Percentiles rank a stretch among this genome's conserved stretches.
These are phyloP conservation scores for Phylloporus arenicola DNA, from an alignment of 768 basidiomycete genomes.

Conservation along the genomic window DNA sequence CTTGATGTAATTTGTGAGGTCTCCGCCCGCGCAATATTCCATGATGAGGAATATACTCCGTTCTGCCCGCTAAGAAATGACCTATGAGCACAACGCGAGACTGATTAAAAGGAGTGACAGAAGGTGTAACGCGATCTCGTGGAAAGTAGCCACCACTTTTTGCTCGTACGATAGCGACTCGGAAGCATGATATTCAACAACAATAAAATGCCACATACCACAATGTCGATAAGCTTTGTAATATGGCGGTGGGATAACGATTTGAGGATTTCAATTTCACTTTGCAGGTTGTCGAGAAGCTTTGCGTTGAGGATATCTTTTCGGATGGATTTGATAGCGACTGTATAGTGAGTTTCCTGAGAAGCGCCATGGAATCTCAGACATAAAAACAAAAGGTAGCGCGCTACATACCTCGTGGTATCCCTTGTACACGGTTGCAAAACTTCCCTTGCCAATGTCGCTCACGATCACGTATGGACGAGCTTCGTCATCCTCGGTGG, in stretches of 20 bases:
- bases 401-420: conserved; percentile 71
- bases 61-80: conserved; percentile 53
- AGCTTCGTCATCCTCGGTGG: conserved; percentile 61
- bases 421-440: conserved; percentile 94
- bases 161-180: background rate
- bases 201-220: conserved; percentile 46
- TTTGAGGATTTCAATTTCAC: conserved; percentile 96
- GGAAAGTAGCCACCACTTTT: background rate
- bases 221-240: conserved; percentile 87
- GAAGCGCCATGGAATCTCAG: conserved; percentile 1
- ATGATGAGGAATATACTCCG: conserved; percentile 90
- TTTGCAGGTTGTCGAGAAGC: conserved; percentile 95
- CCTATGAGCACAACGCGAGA: conserved; percentile 7
- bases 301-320: conserved; percentile 84
- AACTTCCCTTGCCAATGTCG: conserved; percentile 86
- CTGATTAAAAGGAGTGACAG: background rate
- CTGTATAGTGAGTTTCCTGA: conserved; percentile 70
- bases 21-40: conserved; percentile 95
- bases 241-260: conserved; percentile 89
- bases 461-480: conserved; percentile 71
- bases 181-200: background rate
- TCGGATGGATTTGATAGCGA: conserved; percentile 94
- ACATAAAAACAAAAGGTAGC: background rate
- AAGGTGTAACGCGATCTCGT: background rate
- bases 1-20: conserved; percentile 96